Evolutionary conservation across 2,329 filamentous ascomycete species (phyloP), one percentile per base, ranked within the genome.

Genomic region (Tricladium varicosporioides): DNA sequence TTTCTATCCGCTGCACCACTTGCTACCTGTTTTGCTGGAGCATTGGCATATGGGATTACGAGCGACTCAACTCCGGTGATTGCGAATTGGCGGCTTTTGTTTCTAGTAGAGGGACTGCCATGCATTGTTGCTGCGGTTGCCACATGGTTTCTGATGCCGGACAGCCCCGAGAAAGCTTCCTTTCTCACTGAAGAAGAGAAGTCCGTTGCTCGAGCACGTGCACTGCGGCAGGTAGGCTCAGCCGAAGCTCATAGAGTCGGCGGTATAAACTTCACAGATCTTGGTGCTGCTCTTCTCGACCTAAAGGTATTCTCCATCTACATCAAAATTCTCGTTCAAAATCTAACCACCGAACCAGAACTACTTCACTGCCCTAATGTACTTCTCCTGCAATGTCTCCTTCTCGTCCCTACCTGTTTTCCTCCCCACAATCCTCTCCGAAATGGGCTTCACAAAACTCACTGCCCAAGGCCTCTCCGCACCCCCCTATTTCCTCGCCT

Each of bases 391-490:
- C 73, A 84, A 83, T 69, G 83, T 88, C 57, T 85, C 84, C 47
- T 89, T 85, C 69, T 81, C 82, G 5, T 84, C 81, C 1, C 75
- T 88, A 4, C 83, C 85, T 0, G 82, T 86, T 1, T 88, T 86
- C 64, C 75, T 88, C 2, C 85, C 85, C 0, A 80, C 82, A 1
- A 85, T 88, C 61, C 73, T 88, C 11, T 72, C 77, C 50, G 76
- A 81, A 53, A 88, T 91, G 84, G 87, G 88, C 9, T 91, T 87
- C 71, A 81, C 79, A 0, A 75, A 79, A 14, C 79, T 90, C 59
- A 76, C 84, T 57, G 85, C 88, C 0, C 88, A 92, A 71, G 88
- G 87, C 1, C 78, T 91, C 14, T 86, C 86, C 0, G 86, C 87
- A 0, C 87, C 87, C 0, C 86, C 87, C 0, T 90, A 87, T 70